Evolutionary conservation across 2,329 filamentous ascomycete species (phyloP), one percentile per base, ranked within the genome.

Genomic region (Fusarium sp.): DNA sequence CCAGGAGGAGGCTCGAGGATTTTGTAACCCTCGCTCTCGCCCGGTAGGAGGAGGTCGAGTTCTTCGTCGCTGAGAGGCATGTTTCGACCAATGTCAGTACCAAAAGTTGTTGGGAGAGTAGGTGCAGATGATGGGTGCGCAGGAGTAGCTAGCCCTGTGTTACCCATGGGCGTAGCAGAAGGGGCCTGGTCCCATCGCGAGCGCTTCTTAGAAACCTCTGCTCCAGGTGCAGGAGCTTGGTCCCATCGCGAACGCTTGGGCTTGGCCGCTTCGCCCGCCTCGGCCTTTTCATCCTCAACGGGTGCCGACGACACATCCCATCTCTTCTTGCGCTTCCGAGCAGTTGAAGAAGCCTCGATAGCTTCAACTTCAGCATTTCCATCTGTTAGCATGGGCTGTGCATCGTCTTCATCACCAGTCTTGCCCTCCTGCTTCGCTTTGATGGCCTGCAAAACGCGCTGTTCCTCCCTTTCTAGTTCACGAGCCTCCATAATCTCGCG

Each of bases 111-210:
- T 20, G 88, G 88, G 80, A 68, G 79, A 81, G 75, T 85, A 81
- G 74, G 70, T 20, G 85, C 83, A 78, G 91, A 91, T 13, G 91
- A 91, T 65, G 90, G 90, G 77, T 94, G 93, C 84, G 92, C 91
- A 5, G 94, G 93, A 14, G 93, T 95, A 29, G 91, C 92, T 38
- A 94, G 86, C n/a, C 92, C 93, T 75, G 89, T 88, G 75, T 89
- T 89, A 14, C 90, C 92, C 71, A 94, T 87, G 2, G 93, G 93
- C 1, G 93, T 95, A 33, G 93, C 92, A 58, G 91, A 91, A 20
- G 94, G 94, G 45, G 94, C 94, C 83, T 97, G 92, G 83, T 96
- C 95, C 95, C 95, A 98, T 79, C 95, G 90, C 54, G 94, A 97
- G 52, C 93, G 91, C 81, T 92, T 91, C 83, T 93, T 93, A 31